phyloP scores from a whole-genome alignment of 495 filamentous ascomycete species.

The Platismatia glauca region DNA sequence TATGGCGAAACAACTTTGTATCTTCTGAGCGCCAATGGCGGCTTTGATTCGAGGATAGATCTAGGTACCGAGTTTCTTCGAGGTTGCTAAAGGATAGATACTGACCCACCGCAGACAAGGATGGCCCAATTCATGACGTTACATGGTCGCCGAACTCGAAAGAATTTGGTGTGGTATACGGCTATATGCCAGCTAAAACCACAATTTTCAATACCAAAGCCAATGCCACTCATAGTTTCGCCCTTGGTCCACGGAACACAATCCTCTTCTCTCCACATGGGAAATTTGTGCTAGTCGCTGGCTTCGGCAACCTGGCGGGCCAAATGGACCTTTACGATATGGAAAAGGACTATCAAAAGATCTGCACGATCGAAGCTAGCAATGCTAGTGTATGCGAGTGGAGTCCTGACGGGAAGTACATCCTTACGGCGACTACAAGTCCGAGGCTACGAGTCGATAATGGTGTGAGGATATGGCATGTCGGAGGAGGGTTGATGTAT shows the following conservation, averaged over 20 bases:
- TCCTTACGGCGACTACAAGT: conserved; percentile 93
- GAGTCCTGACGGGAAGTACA: conserved; percentile 91
- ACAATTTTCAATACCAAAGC: conserved; percentile 90
- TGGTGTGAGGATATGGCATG: conserved; percentile 90
- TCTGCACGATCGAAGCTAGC: conserved; percentile 88
- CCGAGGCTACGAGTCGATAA: conserved; percentile 94
- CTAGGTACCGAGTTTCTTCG: conserved; percentile 45
- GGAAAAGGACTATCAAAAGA: conserved; percentile 80
- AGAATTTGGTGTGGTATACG: conserved; percentile 95
- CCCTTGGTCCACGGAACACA: conserved; percentile 82
- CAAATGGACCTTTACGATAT: conserved; percentile 97
- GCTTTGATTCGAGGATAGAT: conserved; percentile 83
- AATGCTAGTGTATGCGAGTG: conserved; percentile 93
- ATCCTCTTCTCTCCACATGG: conserved; percentile 92
- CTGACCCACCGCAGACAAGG: conserved; percentile 58
- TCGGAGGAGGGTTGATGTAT: conserved; percentile 84
- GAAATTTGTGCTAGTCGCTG: conserved; percentile 84
- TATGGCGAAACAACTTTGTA: conserved; percentile 98
- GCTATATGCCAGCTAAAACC: conserved; percentile 95
- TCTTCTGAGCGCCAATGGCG: conserved; percentile 81
- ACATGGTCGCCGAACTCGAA: conserved; percentile 95
- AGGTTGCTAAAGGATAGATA: background rate
- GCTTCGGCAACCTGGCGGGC: conserved; percentile 93
- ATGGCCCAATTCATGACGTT: conserved; percentile 96
- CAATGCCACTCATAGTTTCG: conserved; percentile 69